Evolutionary conservation across 805 yeast species (phyloP).

Genomic region (Candida morakotiae): DNA sequence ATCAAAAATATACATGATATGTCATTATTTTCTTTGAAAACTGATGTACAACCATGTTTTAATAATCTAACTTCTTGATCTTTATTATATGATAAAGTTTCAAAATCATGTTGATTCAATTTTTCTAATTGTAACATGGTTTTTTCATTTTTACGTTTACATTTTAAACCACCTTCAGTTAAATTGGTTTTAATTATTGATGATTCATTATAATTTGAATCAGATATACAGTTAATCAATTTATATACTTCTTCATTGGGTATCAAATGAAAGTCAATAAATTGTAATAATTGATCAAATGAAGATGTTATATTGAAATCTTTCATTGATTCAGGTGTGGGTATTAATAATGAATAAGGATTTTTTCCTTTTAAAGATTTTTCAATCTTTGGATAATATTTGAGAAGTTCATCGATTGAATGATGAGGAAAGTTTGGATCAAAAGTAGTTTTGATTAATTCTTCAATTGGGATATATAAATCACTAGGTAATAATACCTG

Average conservation of each 20-base stretch:
- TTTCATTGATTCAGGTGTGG: slow-evolving; percentile 54
- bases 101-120: neutral
- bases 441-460: slow-evolving; percentile 54
- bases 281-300: slow-evolving; percentile 43
- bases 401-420: slow-evolving; percentile 44
- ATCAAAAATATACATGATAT: slow-evolving; percentile 55
- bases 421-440: slow-evolving; percentile 23
- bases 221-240: slow-evolving; percentile 45
- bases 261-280: slow-evolving; percentile 66
- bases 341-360: slow-evolving; percentile 63
- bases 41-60: slow-evolving; percentile 54
- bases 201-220: slow-evolving; percentile 7
- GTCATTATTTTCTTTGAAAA: slow-evolving; percentile 23
- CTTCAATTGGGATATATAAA: slow-evolving; percentile 48
- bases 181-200: slow-evolving; percentile 40
- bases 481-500: slow-evolving; percentile 53
- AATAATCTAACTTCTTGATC: slow-evolving; percentile 55
- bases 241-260: slow-evolving; percentile 49
- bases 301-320: slow-evolving; percentile 46
- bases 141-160: slow-evolving; percentile 25
- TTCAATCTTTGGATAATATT: slow-evolving; percentile 36
- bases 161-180: slow-evolving; percentile 36
- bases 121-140: slow-evolving; percentile 30
- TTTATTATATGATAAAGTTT: slow-evolving; percentile 36
- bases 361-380: slow-evolving; percentile 30